Conservation (phyloP, 1,139 yeast species). For the Suhomyces maxii region DNA sequence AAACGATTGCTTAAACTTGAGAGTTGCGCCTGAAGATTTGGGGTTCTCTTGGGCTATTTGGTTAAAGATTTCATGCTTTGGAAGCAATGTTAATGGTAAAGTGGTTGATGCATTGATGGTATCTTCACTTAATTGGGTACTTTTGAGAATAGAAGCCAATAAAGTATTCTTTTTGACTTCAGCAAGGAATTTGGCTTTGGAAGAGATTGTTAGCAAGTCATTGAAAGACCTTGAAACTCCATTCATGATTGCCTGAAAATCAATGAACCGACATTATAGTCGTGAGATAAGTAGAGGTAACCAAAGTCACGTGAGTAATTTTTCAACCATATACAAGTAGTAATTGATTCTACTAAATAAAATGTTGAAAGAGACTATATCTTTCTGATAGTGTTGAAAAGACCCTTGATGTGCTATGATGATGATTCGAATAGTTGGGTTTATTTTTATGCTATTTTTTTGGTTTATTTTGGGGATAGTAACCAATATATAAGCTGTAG, state of each 20-base stretch:
- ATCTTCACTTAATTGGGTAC: background rate
- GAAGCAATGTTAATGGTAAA: conserved; percentile 36
- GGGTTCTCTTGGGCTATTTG: conserved; percentile 27
- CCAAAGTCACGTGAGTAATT: background rate
- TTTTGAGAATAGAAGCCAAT: background rate
- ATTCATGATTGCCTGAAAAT: conserved; percentile 1
- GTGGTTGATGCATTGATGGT: conserved; percentile 36
- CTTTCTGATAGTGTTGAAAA: too few relatives aligned
- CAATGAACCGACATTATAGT: too few relatives aligned
- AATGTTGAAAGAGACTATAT: too few relatives aligned
- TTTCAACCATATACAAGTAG: too few relatives aligned
- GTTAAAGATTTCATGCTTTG: conserved; percentile 31
- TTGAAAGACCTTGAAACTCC: conserved; percentile 3
- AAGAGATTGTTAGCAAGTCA: background rate
- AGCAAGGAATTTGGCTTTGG: conserved; percentile 1
- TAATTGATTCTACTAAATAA: too few relatives aligned
- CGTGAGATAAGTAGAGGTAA: too few relatives aligned
- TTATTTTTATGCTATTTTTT: too few relatives aligned
- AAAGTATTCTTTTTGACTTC: background rate
- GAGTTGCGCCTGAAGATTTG: conserved; percentile 15
- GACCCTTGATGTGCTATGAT: too few relatives aligned
- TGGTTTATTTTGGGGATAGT: too few relatives aligned
- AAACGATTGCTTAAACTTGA: conserved; percentile 36
- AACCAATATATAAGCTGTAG: too few relatives aligned
- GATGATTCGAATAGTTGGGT: too few relatives aligned